Base-by-base conservation (phyloP, 495 filamentous ascomycete species). In the Gamarada debralockiae region DNA sequence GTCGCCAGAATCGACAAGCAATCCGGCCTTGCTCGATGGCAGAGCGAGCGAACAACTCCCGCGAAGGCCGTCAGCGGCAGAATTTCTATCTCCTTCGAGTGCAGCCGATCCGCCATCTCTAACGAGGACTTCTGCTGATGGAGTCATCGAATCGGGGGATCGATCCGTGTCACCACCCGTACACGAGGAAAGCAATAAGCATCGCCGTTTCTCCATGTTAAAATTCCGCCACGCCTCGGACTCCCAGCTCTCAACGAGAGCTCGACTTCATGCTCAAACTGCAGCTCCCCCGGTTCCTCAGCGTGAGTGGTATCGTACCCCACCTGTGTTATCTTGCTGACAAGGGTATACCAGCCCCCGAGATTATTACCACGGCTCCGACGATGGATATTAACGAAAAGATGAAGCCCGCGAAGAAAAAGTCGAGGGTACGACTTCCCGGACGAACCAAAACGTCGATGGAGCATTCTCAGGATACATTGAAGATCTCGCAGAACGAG, bases 211-310 rank as follows among this genome's bases (percentile, higher is more conserved):
- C 65, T 93, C 86, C 65, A 83, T 97, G 70, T 78, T 96, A 70
- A 89, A 85, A 65, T 85, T 95, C 62, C 85, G 92, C 43, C 88
- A 97, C 80, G 91, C 89, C 42, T 96, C 92, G 14, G 93, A 98
- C 67, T 88, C 93, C 41, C 90, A 96, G 63, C 74, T 97, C 46
- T 90, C 89, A 9, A 69, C 76, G 47, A 89, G 84, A 61, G 86
- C 87, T 38, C 90, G 85, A 65, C 80, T 86, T 50, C 85, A 89
- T 56, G 85, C 77, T 33, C 71, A 79, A 43, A 61, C 74, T 47
- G 67, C 73, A 53, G 64, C 75, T n/a, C 90, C 89, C 37, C 88
- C 88, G 9, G 34, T 95, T 48, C 90, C 81, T 41, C 72, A 80
- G 54, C 82, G 84, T 89, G 80, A 71, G 82, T 77, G 29, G 42